Conservation (phyloP, 768 basidiomycete species). For the Paxillus ammoniavirescens region DNA sequence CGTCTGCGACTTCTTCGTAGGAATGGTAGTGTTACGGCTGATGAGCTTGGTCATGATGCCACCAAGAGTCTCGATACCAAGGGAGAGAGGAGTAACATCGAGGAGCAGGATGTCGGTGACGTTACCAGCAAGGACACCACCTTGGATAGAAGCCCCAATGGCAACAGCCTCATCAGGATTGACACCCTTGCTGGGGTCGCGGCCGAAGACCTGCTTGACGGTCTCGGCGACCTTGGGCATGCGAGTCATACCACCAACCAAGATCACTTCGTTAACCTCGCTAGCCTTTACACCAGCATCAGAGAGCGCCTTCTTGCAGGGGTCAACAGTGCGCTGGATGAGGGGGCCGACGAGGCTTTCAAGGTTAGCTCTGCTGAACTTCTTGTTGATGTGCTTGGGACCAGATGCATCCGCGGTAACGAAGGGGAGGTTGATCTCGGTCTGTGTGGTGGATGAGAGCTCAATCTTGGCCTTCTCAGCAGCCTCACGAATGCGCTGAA, state of each 20-base stretch:
- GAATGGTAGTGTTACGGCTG: slow-evolving; percentile 97
- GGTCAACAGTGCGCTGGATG: slow-evolving; percentile 87
- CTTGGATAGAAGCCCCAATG: slow-evolving; percentile 97
- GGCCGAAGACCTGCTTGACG: slow-evolving; percentile 84
- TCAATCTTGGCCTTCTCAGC: slow-evolving; percentile 99
- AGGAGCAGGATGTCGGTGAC: slow-evolving; percentile 94
- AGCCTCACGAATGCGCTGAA: slow-evolving; percentile 98
- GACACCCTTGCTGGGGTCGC: slow-evolving; percentile 97
- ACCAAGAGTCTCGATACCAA: slow-evolving; percentile 95
- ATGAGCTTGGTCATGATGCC: slow-evolving; percentile 99
- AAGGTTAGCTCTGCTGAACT: slow-evolving; percentile 86
- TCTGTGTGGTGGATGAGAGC: slow-evolving; percentile 90
- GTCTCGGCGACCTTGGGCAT: slow-evolving; percentile 96
- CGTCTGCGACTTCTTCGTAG: slow-evolving; percentile 98
- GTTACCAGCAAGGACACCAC: slow-evolving; percentile 94
- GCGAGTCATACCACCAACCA: slow-evolving; percentile 98
- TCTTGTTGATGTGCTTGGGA: slow-evolving; percentile 95
- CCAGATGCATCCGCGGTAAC: slow-evolving; percentile 95
- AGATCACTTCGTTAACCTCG: slow-evolving; percentile 94
- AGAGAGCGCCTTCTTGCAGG: slow-evolving; percentile 94
- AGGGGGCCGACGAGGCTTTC: slow-evolving; percentile 82
- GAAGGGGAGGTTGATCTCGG: slow-evolving; percentile 97
- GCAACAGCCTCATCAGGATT: slow-evolving; percentile 99
- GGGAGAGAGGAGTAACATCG: slow-evolving; percentile 94
- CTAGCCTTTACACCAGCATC: slow-evolving; percentile 92